phyloP scores from a whole-genome alignment of 768 basidiomycete genomes.

The Crassisporium funariophilum region DNA sequence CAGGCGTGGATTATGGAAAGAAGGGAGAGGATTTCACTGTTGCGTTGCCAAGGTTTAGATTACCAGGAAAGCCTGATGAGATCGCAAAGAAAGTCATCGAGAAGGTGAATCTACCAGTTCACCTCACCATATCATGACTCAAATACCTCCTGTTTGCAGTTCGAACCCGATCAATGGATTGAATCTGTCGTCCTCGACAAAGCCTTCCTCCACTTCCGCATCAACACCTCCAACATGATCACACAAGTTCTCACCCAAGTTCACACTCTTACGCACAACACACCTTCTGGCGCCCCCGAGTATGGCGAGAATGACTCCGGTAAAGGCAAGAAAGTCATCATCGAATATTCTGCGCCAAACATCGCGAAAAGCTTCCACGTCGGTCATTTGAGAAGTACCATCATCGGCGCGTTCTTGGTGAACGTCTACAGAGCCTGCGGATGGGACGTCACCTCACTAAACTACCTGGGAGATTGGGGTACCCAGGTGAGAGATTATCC shows the following conservation, averaged over 20 bases:
- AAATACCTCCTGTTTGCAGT: conserved; percentile 45
- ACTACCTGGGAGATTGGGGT: conserved; percentile 98
- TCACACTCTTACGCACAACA: conserved; percentile 66
- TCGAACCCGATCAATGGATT: conserved; percentile 82
- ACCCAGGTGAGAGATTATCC: conserved; percentile 90
- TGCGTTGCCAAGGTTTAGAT: conserved; percentile 87
- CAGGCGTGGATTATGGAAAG: conserved; percentile 87
- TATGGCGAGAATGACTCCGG: conserved; percentile 85
- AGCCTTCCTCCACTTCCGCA: conserved; percentile 82
- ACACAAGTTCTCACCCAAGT: conserved; percentile 73
- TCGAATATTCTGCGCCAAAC: conserved; percentile 96
- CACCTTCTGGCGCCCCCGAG: conserved; percentile 57
- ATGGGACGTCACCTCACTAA: conserved; percentile 89
- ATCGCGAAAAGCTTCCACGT: conserved; percentile 99
- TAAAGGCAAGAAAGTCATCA: conserved; percentile 77
- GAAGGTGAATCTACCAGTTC: conserved; percentile 52
- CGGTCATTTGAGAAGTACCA: conserved; percentile 95
- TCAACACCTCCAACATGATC: conserved; percentile 64
- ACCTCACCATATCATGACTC: conserved; percentile 4
- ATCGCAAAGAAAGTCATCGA: conserved; percentile 73
- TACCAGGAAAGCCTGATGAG: conserved; percentile 82
- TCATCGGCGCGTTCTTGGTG: conserved; percentile 92
- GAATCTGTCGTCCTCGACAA: conserved; percentile 69
- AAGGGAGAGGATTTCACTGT: conserved; percentile 94
- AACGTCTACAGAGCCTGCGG: conserved; percentile 93